These are phyloP conservation scores for Bertia moriformis DNA, from an alignment of 2,329 filamentous ascomycete species.

Conservation along the genomic window DNA sequence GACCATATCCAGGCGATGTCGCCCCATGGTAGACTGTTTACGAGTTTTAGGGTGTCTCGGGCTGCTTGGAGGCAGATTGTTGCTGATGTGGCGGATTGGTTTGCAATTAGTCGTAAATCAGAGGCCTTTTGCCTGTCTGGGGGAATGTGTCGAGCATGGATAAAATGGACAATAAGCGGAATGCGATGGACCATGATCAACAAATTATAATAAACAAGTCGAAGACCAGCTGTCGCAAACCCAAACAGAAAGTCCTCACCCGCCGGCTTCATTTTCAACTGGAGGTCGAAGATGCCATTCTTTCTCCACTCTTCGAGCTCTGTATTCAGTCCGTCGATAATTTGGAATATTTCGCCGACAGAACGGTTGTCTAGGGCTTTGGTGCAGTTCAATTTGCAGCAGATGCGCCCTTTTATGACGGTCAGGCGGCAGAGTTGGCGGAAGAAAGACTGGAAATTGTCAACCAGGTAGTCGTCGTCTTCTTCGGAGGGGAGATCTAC, in stretches of 20 bases:
- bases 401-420: background rate
- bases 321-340: background rate
- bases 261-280: background rate
- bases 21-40: background rate
- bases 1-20: constrained; percentile 1
- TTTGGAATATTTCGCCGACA: background rate
- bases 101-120: too few species aligned
- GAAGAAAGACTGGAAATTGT: background rate
- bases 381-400: background rate
- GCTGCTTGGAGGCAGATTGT: background rate
- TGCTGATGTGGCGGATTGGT: background rate
- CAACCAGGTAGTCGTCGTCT: constrained; percentile 29
- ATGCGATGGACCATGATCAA: constrained; percentile 1
- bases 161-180: background rate
- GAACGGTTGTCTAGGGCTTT: background rate
- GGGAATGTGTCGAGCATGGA: background rate
- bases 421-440: background rate
- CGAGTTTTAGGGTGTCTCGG: background rate
- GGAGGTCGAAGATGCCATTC: background rate
- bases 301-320: background rate
- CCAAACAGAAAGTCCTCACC: background rate
- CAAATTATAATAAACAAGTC: background rate
- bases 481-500: constrained; percentile 58
- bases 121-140: background rate
- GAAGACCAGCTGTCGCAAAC: background rate